phyloP scores from a whole-genome alignment of 495 filamentous ascomycete species.

The Hypoxylon fragiforme region DNA sequence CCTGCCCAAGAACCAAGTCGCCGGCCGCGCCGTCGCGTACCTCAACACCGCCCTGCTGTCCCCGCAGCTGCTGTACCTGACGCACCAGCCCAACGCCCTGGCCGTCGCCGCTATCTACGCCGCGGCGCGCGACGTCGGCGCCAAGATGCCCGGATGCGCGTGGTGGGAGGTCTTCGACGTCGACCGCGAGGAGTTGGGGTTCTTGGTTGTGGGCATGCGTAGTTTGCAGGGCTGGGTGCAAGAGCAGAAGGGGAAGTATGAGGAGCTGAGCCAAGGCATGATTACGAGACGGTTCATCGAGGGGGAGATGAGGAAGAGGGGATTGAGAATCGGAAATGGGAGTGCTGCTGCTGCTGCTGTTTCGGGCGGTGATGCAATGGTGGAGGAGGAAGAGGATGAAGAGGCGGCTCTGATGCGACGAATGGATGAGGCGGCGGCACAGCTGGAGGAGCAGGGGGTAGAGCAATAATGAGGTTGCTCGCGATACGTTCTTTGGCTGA shows the following conservation, averaged over 20 bases:
- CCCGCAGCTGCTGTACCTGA: slow-evolving; percentile 87
- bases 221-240: slow-evolving; percentile 75
- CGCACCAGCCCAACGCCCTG: slow-evolving; percentile 82
- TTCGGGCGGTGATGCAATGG: slow-evolving; percentile 26
- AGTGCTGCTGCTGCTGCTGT: no score
- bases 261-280: slow-evolving; percentile 41
- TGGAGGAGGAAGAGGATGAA: slow-evolving; percentile 55
- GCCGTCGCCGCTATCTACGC: slow-evolving; percentile 90
- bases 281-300: slow-evolving; percentile 46
- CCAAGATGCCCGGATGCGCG: slow-evolving; percentile 75
- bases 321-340: slow-evolving; percentile 39
- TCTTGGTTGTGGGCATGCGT: slow-evolving; percentile 83
- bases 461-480: background rate
- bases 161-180: slow-evolving; percentile 99
- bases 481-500: no score
- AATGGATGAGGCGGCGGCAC: slow-evolving; percentile 57
- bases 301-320: slow-evolving; percentile 49
- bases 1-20: slow-evolving; percentile 48
- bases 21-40: slow-evolving; percentile 67
- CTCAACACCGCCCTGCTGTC: slow-evolving; percentile 83
- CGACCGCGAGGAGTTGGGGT: slow-evolving; percentile 93
- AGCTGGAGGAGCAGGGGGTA: slow-evolving; percentile 35
- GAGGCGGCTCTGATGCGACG: slow-evolving; percentile 64
- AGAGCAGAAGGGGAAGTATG: slow-evolving; percentile 44
- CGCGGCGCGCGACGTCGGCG: slow-evolving; percentile 74